Evolutionary conservation across 768 basidiomycete species (phyloP).

Genomic region (Termitomyces sp.): DNA sequence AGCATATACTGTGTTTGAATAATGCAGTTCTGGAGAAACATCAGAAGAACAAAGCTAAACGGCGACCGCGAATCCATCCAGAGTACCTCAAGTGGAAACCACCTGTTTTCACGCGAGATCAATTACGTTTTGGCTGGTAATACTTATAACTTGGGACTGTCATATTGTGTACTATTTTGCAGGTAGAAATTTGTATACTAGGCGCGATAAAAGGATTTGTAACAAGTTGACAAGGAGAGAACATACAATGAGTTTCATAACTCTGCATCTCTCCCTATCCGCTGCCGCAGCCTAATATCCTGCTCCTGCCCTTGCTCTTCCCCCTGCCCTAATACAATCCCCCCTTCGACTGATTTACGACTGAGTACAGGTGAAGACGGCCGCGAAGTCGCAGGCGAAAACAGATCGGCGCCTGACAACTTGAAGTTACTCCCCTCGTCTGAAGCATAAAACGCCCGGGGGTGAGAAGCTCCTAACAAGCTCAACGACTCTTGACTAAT

Average conservation of each 20-base stretch:
- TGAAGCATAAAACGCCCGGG: constrained; percentile 47
- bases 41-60: constrained; percentile 77
- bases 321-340: constrained; percentile 11
- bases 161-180: constrained; percentile 11
- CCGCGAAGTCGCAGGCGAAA: constrained; percentile 65
- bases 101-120: constrained; percentile 86
- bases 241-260: neutral
- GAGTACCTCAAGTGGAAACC: constrained; percentile 91
- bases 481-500: neutral
- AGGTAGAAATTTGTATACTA: constrained; percentile 10
- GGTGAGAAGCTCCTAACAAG: constrained; percentile 22
- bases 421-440: constrained; percentile 41
- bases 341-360: constrained; percentile 27
- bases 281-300: constrained; percentile 14
- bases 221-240: neutral
- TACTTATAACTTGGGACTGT: constrained; percentile 6
- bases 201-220: constrained; percentile 1
- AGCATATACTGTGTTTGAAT: constrained; percentile 89
- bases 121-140: constrained; percentile 72
- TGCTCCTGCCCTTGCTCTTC: constrained; percentile 15
- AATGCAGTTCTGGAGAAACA: constrained; percentile 90
- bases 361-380: constrained; percentile 61
- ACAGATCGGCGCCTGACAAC: constrained; percentile 66
- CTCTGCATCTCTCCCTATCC: constrained; percentile 5
- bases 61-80: constrained; percentile 72